A percentile compares a stretch with the other conserved stretches of the same genome.
phyloP scores from a whole-genome alignment of 768 basidiomycete species.

The Suillus paluster region DNA sequence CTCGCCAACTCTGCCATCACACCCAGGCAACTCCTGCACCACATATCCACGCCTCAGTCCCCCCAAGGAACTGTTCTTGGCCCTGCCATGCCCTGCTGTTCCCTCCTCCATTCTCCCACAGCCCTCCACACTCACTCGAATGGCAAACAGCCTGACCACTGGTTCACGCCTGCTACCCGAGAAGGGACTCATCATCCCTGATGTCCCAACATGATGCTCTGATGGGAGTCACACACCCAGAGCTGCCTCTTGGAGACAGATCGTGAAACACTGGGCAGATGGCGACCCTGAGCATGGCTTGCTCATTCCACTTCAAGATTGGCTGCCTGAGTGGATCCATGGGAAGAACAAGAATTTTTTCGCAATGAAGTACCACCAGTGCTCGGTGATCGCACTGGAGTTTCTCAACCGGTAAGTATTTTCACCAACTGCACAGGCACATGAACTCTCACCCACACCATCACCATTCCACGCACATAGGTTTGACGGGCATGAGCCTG shows the following conservation, averaged over 20 bases:
- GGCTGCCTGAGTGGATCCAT: slow-evolving; percentile 2
- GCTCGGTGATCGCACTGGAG: slow-evolving; percentile 2
- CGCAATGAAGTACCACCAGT: slow-evolving; percentile 4
- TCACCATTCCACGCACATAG: not conserved
- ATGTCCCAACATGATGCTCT: not conserved
- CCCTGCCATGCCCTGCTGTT: no score
- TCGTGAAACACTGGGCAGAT: slow-evolving; percentile 3
- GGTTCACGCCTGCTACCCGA: no score
- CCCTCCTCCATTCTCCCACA: no score
- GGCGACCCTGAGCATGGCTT: slow-evolving; percentile 4
- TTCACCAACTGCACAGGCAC: not conserved
- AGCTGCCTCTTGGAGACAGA: slow-evolving; percentile 10
- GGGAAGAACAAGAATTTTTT: slow-evolving; percentile 8
- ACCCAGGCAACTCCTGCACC: no score
- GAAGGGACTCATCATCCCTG: slow-evolving; percentile 6
- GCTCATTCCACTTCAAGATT: slow-evolving; percentile 12
- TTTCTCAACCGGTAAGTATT: slow-evolving; percentile 11
- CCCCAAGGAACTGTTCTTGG: no score
- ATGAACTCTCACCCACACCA: no score
- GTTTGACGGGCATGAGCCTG: not conserved
- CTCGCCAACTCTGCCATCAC: no score
- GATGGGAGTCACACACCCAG: not conserved
- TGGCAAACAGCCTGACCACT: no score
- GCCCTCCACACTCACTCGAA: no score
- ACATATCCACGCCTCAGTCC: no score